Evolutionary conservation across 2,329 filamentous ascomycete species (phyloP), one percentile per base, ranked within the genome.

Genomic region (Hymenoscyphus linearis): DNA sequence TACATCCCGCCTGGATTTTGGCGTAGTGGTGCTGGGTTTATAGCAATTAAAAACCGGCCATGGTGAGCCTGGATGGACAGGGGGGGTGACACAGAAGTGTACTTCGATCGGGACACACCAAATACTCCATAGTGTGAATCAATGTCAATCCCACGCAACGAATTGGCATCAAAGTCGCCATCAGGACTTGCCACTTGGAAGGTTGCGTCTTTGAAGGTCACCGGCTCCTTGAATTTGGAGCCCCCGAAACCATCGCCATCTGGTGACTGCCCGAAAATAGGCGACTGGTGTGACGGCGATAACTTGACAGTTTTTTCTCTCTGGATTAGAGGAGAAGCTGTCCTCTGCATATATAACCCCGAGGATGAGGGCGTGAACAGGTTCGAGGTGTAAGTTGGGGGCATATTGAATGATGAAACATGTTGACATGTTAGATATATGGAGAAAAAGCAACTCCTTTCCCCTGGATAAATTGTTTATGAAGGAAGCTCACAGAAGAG

Each of bases 351-450:
- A 2, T 58, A 44, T 27, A n/a, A n/a, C n/a, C n/a, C n/a, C n/a
- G 67, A 63, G 6, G 70, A 66, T 13, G 71, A 60, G 4, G 70
- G 70, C 10, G 70, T 71, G 13, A 66, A 62, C 12, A 72, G 63
- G 50, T 65, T 62, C 5, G 65, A 65, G 52, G 69, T 70, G 64
- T 68, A 72, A 1, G 62, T 54, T 2, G 63, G 62, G 16, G 70
- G 69, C 40, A 70, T 55, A 53, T 72, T 71, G 57, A 71, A 72
- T 3, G 69, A 72, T 3, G 70, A 71, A 36, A 69, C 69, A 69
- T 72, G 58, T 27, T 57, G 53, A 27, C 18, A 55, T 31, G 55
- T 65, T 59, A 68, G 63, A 64, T 50, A 53, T 7, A 25, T 52
- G 52, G 27, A 36, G 25, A 16, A 22, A 22, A 18, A 37, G 35